These are phyloP conservation scores for Fusarium avenaceum DNA, from an alignment of 2,329 filamentous ascomycete species.

Conservation along the genomic window DNA sequence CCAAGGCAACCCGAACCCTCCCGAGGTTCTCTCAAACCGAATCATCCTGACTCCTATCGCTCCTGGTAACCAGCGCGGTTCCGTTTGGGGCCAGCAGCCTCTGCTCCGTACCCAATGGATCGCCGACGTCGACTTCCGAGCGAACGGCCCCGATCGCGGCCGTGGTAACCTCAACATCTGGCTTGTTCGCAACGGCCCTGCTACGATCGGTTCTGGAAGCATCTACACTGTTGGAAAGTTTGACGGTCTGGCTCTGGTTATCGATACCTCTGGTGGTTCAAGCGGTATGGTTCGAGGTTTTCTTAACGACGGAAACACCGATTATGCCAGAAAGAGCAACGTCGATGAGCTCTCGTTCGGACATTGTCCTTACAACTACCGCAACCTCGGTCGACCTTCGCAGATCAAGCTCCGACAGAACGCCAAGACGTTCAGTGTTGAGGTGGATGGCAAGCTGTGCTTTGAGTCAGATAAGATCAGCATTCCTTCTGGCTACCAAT, in stretches of 20 bases:
- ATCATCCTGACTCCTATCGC: conserved; percentile 90
- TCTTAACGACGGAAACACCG: conserved; percentile 88
- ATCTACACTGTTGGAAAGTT: conserved; percentile 88
- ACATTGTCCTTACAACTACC: conserved; percentile 90
- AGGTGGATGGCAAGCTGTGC: conserved; percentile 83
- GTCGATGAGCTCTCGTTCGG: conserved; percentile 92
- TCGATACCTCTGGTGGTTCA: conserved; percentile 84
- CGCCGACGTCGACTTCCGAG: conserved; percentile 88
- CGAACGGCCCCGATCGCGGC: conserved; percentile 85
- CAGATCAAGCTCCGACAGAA: conserved; percentile 80
- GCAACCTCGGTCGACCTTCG: conserved; percentile 89
- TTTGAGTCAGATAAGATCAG: conserved; percentile 85
- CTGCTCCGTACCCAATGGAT: conserved; percentile 79
- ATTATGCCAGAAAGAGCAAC: conserved; percentile 79
- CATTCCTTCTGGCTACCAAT: conserved; percentile 84
- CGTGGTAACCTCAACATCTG: conserved; percentile 94
- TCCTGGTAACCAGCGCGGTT: conserved; percentile 86
- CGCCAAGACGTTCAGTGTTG: conserved; percentile 77
- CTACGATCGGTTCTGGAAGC: conserved; percentile 76
- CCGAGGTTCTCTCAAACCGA: conserved; percentile 85
- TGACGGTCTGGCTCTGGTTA: conserved; percentile 88
- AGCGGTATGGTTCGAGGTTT: conserved; percentile 90
- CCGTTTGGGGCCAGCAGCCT: conserved; percentile 79
- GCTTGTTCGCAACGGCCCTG: conserved; percentile 80
- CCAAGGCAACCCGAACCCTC: conserved; percentile 66